Evolutionary conservation across 768 basidiomycete species (phyloP).

Genomic region (Crepidotus variabilis): DNA sequence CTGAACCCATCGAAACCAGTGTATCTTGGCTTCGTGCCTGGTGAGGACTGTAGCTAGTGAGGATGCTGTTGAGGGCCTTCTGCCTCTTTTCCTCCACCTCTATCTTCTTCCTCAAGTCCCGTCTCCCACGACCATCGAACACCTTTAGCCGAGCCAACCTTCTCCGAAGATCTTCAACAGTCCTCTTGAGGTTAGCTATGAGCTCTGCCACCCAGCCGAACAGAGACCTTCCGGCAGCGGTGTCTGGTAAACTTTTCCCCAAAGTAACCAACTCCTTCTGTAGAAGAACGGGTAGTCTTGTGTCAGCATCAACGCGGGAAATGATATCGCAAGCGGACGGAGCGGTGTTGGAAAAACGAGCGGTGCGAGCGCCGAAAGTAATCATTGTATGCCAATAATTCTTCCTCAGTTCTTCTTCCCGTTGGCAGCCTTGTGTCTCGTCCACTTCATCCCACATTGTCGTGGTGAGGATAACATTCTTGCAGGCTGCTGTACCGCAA

Average conservation of each 20-base stretch:
- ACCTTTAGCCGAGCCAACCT: background rate
- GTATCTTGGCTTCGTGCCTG: background rate
- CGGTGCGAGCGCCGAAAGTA: background rate
- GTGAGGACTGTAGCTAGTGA: background rate
- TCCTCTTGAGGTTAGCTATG: background rate
- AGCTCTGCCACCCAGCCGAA: background rate
- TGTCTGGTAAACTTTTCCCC: background rate
- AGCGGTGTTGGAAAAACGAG: slow-evolving; percentile 2
- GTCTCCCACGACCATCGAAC: background rate
- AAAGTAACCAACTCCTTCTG: background rate
- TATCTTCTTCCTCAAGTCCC: background rate
- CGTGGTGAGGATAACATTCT: slow-evolving; percentile 7
- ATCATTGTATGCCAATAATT: slow-evolving; percentile 10
- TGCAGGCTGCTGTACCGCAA: slow-evolving; percentile 31
- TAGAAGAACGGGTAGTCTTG: background rate
- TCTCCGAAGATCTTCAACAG: background rate
- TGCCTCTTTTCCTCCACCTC: background rate
- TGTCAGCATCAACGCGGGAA: background rate
- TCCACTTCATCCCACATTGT: slow-evolving; percentile 4
- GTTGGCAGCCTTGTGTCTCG: background rate
- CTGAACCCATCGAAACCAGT: background rate
- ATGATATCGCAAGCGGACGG: background rate
- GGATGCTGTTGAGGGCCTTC: background rate
- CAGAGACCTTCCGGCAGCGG: background rate
- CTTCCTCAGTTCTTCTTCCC: slow-evolving; percentile 1